Evolutionary conservation across 139 green algal species (phyloP).

Genomic region (Ulvella scutata): DNA sequence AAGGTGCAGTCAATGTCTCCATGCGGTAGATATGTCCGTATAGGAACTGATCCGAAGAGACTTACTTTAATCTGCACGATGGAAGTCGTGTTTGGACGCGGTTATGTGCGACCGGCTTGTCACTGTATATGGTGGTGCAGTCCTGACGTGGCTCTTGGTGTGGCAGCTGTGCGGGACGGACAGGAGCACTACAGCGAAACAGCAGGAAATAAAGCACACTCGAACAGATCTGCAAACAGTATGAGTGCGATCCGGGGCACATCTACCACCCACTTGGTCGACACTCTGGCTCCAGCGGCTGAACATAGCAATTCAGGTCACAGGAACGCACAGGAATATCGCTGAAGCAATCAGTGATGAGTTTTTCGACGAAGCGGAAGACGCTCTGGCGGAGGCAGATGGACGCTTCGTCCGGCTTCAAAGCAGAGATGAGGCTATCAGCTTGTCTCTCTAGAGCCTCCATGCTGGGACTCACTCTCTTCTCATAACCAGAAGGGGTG

Average conservation of each 20-base stretch:
- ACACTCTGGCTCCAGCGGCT: neutral
- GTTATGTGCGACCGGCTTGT: too few species aligned
- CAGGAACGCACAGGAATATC: neutral
- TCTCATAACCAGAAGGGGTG: neutral
- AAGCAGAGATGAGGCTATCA: neutral
- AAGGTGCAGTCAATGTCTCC: conserved; percentile 95
- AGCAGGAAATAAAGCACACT: too few species aligned
- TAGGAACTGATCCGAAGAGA: conserved; percentile 87
- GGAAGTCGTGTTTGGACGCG: too few species aligned
- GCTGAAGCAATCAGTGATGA: neutral
- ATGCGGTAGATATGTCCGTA: conserved; percentile 88
- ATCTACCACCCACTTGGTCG: neutral
- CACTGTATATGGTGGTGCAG: too few species aligned
- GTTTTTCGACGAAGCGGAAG: neutral
- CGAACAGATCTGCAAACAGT: too few species aligned
- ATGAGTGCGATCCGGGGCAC: too few species aligned
- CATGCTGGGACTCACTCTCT: neutral
- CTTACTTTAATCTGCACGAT: conserved; percentile 53
- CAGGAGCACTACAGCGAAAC: too few species aligned
- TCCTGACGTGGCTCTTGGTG: too few species aligned
- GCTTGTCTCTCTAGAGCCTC: neutral
- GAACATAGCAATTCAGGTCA: neutral
- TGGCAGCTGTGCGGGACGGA: too few species aligned
- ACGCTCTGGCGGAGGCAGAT: neutral
- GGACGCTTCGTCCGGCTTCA: neutral